Evolutionary conservation across 108 stramenopile genomes (phyloP).

Genomic region (Skeletonema grethae): DNA sequence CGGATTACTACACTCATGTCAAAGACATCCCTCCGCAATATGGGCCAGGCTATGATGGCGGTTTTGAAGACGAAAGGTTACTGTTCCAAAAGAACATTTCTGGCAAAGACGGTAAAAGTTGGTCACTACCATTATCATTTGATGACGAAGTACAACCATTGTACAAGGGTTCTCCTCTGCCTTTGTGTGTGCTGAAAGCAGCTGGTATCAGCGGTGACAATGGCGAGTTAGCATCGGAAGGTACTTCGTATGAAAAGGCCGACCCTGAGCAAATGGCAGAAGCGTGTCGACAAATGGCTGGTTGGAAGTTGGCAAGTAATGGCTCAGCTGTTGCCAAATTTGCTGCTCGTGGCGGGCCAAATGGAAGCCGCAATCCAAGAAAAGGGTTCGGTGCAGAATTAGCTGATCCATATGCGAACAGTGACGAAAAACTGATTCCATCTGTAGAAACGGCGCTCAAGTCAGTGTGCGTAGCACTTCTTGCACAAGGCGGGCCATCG

Average conservation of each 20-base stretch:
- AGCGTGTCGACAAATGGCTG: conserved; percentile 79
- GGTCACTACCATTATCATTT: conserved; percentile 67
- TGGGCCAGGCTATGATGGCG: conserved; percentile 75
- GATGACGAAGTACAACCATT: conserved; percentile 83
- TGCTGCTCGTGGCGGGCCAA: conserved; percentile 77
- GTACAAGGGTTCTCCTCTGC: conserved; percentile 76
- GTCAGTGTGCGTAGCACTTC: conserved; percentile 55
- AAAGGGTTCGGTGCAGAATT: conserved; percentile 81
- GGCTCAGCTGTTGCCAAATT: conserved; percentile 64
- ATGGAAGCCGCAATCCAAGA: conserved; percentile 74
- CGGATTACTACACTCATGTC: conserved; percentile 79
- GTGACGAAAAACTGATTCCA: conserved; percentile 55
- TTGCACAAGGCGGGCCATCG: conserved; percentile 43
- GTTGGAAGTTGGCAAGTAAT: conserved; percentile 78
- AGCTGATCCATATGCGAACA: conserved; percentile 80
- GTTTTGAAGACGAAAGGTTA: conserved; percentile 64
- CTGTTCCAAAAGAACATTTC: conserved; percentile 54
- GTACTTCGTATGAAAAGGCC: conserved; percentile 60
- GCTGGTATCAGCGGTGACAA: conserved; percentile 55
- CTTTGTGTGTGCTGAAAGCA: conserved; percentile 66
- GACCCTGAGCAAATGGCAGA: conserved; percentile 56
- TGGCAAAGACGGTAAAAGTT: conserved; percentile 59
- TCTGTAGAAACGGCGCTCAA: conserved; percentile 67
- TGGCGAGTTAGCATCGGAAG: conserved; percentile 49
- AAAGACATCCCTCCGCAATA: conserved; percentile 76